These are phyloP conservation scores for Dioscorea dumetorum DNA, from an alignment of 106 monocot species.

Conservation along the genomic window DNA sequence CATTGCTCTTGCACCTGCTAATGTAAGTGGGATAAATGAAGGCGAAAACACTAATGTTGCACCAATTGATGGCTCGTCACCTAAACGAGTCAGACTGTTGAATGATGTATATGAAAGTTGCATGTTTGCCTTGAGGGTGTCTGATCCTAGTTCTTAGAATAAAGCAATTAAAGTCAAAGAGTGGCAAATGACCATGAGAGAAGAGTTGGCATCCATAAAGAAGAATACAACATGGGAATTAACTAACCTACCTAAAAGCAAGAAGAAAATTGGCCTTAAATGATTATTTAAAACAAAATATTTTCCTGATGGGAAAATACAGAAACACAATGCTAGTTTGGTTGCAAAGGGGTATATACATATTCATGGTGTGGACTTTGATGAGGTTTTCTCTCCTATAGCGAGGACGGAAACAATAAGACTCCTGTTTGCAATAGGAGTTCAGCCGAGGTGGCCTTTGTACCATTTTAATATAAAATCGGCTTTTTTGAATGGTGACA, in stretches of 20 bases:
- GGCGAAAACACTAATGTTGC: too few species aligned
- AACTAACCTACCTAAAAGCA: background rate
- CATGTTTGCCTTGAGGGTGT: background rate
- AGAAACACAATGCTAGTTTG: background rate
- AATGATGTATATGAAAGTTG: too few species aligned
- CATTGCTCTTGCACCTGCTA: too few species aligned
- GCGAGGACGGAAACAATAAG: background rate
- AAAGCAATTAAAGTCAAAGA: constrained; percentile 2
- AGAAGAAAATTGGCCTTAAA: background rate
- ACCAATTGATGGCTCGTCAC: too few species aligned
- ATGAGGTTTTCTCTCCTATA: background rate
- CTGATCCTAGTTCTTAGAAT: background rate
- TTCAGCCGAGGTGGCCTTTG: background rate
- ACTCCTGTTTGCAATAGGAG: background rate
- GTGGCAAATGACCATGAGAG: background rate
- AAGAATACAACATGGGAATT: background rate
- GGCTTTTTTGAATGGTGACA: background rate
- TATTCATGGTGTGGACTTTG: background rate
- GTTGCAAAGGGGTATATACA: background rate
- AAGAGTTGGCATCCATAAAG: background rate
- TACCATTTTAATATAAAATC: background rate
- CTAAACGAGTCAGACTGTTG: too few species aligned
- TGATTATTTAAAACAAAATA: background rate
- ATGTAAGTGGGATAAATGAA: too few species aligned
- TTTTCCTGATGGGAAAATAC: background rate